Evolutionary conservation across 495 filamentous ascomycete genomes (phyloP).

Genomic region (Daldinia vernicosa): DNA sequence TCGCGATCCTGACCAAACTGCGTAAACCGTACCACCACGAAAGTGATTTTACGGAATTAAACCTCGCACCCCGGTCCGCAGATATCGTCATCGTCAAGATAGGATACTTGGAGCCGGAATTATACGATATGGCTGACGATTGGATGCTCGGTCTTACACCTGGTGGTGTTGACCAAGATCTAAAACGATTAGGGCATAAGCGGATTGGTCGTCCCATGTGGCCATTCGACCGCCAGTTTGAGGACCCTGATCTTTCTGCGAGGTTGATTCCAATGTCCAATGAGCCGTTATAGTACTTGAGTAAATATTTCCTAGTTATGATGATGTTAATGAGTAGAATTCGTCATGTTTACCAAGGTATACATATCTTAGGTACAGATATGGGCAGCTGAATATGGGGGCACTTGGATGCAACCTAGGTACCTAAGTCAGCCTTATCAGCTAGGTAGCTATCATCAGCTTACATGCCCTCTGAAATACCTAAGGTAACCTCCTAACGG

Average conservation of each 20-base stretch:
- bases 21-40: constrained; percentile 68
- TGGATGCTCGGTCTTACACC: constrained; percentile 66
- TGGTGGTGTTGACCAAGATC: constrained; percentile 65
- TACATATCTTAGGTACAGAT: neutral
- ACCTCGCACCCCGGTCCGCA: constrained; percentile 56
- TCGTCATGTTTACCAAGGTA: neutral
- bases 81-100: constrained; percentile 69
- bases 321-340: neutral
- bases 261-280: constrained; percentile 57
- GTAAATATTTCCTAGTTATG: neutral
- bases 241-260: constrained; percentile 53
- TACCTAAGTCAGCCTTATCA: constrained; percentile 3
- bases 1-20: constrained; percentile 63
- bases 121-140: constrained; percentile 63
- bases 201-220: constrained; percentile 64
- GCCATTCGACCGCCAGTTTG: constrained; percentile 60
- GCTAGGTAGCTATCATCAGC: neutral
- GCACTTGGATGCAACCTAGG: neutral
- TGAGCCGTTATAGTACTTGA: constrained; percentile 36
- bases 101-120: constrained; percentile 66
- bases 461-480: too few species aligned
- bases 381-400: too few species aligned
- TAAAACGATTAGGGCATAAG: constrained; percentile 58
- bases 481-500: too few species aligned
- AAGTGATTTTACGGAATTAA: constrained; percentile 61